Base-by-base conservation (phyloP, 768 basidiomycete species). In the Tulasnella sp. region DNA sequence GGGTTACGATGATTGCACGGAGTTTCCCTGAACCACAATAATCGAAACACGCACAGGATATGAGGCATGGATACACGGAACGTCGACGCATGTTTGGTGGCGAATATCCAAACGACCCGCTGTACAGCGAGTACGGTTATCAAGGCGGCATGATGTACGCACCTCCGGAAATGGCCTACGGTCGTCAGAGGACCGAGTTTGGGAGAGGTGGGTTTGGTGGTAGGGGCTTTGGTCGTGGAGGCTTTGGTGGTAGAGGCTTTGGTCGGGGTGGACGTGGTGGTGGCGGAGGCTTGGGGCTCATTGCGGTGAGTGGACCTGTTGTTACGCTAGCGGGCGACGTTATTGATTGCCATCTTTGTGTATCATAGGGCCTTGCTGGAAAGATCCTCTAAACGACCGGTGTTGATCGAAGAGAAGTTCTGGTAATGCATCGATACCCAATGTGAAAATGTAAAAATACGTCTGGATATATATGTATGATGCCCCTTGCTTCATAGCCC, bases 381-480 rank as follows among this genome's bases (percentile, higher is more conserved):
- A 80, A 78, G 4, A 63, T 81, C 30, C 64, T 81, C 2, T 75
- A 75, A 49, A 64, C 74, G 23, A 32, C 80, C 19, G 42, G 47
- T 9, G 38, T 30, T 13, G 65, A 44, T 7, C 63, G 70, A 41
- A 47, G 41, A 32, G 41, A 1, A n/a, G n/a, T n/a, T n/a, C n/a
- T n/a, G n/a, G n/a, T n/a, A n/a, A n/a, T n/a, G n/a, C n/a, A n/a
- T n/a, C n/a, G n/a, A n/a, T n/a, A n/a, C n/a, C n/a, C n/a, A n/a
- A n/a, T n/a, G n/a, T n/a, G n/a, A n/a, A n/a, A n/a, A n/a, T n/a
- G n/a, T n/a, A n/a, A n/a, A n/a, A n/a, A n/a, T n/a, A n/a, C n/a
- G n/a, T n/a, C n/a, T n/a, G n/a, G n/a, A n/a, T n/a, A n/a, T n/a
- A n/a, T n/a, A n/a, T n/a, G n/a, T n/a, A n/a, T n/a, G n/a, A n/a